Evolutionary conservation across 208 protist genomes (phyloP).

Genomic region (Trypanosoma congolense): DNA sequence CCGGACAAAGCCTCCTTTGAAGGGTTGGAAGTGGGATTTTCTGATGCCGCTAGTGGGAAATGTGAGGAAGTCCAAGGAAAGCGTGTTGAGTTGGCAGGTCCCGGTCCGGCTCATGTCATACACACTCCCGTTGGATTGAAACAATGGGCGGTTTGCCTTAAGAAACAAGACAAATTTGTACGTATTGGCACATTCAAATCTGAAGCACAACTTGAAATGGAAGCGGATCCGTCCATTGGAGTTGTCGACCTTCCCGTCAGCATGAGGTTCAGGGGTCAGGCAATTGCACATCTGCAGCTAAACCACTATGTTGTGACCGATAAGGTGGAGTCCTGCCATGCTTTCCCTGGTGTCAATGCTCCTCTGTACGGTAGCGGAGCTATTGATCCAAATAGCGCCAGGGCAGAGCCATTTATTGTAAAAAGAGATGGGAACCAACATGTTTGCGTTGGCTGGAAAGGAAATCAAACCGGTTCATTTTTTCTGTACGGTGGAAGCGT

Average conservation of each 20-base stretch:
- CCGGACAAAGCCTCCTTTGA: slow-evolving; percentile 30
- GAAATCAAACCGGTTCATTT: neutral
- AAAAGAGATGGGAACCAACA: slow-evolving; percentile 1
- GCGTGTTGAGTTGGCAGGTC: neutral
- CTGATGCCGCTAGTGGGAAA: neutral
- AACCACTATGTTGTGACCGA: slow-evolving; percentile 27
- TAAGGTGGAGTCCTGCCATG: slow-evolving; percentile 17
- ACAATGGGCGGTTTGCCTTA: slow-evolving; percentile 29
- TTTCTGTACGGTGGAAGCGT: slow-evolving; percentile 40
- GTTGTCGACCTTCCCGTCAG: slow-evolving; percentile 24
- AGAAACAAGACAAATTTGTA: slow-evolving; percentile 15
- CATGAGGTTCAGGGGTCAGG: slow-evolving; percentile 26
- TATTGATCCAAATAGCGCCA: slow-evolving; percentile 18
- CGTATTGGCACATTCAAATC: slow-evolving; percentile 29
- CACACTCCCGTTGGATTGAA: neutral
- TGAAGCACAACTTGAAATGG: slow-evolving; percentile 21
- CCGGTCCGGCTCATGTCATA: slow-evolving; percentile 8
- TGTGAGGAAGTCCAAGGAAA: neutral
- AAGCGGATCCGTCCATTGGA: slow-evolving; percentile 12
- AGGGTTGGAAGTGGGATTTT: slow-evolving; percentile 21
- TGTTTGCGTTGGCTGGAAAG: slow-evolving; percentile 20
- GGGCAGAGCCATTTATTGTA: slow-evolving; percentile 24
- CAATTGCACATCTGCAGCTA: slow-evolving; percentile 16
- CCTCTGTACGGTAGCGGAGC: slow-evolving; percentile 23
- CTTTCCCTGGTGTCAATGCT: slow-evolving; percentile 1